Evolutionary conservation across 768 basidiomycete genomes (phyloP).

Genomic region (Antrodiella citrinella): DNA sequence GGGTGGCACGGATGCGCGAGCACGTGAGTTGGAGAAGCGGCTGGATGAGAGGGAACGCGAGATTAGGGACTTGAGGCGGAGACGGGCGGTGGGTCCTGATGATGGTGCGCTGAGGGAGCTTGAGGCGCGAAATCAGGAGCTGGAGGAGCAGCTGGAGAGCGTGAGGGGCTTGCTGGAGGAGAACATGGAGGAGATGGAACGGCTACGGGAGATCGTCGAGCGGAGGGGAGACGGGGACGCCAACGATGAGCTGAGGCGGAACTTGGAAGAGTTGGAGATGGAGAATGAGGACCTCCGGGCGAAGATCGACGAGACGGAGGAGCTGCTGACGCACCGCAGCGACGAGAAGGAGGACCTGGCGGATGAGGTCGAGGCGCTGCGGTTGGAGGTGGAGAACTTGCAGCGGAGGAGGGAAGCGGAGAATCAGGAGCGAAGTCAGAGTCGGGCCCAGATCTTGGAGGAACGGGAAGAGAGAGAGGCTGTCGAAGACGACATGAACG

Average conservation of each 20-base stretch:
- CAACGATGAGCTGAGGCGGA: slow-evolving; percentile 35
- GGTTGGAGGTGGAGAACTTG: slow-evolving; percentile 58
- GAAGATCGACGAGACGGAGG: slow-evolving; percentile 50
- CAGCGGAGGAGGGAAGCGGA: slow-evolving; percentile 56
- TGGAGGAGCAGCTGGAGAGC: slow-evolving; percentile 69
- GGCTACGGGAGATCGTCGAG: slow-evolving; percentile 63
- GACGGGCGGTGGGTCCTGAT: slow-evolving; percentile 29
- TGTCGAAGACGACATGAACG: slow-evolving; percentile 72
- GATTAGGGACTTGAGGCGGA: slow-evolving; percentile 54
- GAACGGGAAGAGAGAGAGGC: slow-evolving; percentile 69
- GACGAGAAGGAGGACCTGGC: slow-evolving; percentile 68
- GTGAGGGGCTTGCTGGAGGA: slow-evolving; percentile 66
- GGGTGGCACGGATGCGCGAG: slow-evolving; percentile 36
- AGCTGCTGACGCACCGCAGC: slow-evolving; percentile 44
- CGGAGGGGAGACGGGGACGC: slow-evolving; percentile 34
- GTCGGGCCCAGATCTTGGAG: slow-evolving; percentile 62
- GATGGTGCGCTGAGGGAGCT: slow-evolving; percentile 47
- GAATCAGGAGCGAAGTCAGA: slow-evolving; percentile 61
- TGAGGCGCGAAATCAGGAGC: slow-evolving; percentile 55
- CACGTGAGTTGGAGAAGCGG: slow-evolving; percentile 70
- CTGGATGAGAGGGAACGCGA: slow-evolving; percentile 69
- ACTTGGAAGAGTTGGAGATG: slow-evolving; percentile 49
- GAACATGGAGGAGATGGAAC: slow-evolving; percentile 76
- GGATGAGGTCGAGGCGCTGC: slow-evolving; percentile 58
- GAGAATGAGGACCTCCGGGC: slow-evolving; percentile 56